Evolutionary conservation across 2,329 filamentous ascomycete species (phyloP).

Genomic region (Pseudogymnoascus sp.): DNA sequence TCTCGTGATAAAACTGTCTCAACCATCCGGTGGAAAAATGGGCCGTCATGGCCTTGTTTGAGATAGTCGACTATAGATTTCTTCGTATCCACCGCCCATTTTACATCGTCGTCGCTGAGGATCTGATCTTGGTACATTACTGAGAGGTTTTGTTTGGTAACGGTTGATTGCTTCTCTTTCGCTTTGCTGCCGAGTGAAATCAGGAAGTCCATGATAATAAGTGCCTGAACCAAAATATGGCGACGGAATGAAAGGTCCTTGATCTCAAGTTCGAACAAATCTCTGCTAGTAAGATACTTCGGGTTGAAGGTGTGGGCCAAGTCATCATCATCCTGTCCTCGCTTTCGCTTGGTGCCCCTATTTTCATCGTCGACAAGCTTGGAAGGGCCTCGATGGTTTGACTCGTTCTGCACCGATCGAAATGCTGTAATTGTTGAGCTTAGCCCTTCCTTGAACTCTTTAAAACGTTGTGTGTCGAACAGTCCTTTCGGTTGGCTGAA

Average conservation of each 20-base stretch:
- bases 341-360: slow-evolving; percentile 63
- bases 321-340: slow-evolving; percentile 52
- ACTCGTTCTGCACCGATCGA: slow-evolving; percentile 51
- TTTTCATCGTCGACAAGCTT: slow-evolving; percentile 55
- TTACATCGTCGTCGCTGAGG: slow-evolving; percentile 76
- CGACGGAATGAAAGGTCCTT: slow-evolving; percentile 90
- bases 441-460: slow-evolving; percentile 53
- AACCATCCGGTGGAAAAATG: slow-evolving; percentile 93
- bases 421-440: slow-evolving; percentile 64
- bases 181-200: slow-evolving; percentile 77
- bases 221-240: slow-evolving; percentile 87
- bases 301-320: slow-evolving; percentile 78
- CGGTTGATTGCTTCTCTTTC: slow-evolving; percentile 66
- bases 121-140: slow-evolving; percentile 72
- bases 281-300: slow-evolving; percentile 95
- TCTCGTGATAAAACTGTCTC: slow-evolving; percentile 92
- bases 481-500: slow-evolving; percentile 85
- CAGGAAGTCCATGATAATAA: slow-evolving; percentile 92
- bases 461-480: slow-evolving; percentile 64
- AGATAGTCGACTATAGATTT: slow-evolving; percentile 74
- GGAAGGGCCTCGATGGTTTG: slow-evolving; percentile 37
- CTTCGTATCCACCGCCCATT: slow-evolving; percentile 78
- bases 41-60: slow-evolving; percentile 70
- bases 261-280: slow-evolving; percentile 94
- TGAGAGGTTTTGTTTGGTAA: slow-evolving; percentile 64